Percentiles rank a stretch among this genome's conserved stretches.
Conservation (phyloP, 768 basidiomycete genomes). For the Amanita subjunquillea region DNA sequence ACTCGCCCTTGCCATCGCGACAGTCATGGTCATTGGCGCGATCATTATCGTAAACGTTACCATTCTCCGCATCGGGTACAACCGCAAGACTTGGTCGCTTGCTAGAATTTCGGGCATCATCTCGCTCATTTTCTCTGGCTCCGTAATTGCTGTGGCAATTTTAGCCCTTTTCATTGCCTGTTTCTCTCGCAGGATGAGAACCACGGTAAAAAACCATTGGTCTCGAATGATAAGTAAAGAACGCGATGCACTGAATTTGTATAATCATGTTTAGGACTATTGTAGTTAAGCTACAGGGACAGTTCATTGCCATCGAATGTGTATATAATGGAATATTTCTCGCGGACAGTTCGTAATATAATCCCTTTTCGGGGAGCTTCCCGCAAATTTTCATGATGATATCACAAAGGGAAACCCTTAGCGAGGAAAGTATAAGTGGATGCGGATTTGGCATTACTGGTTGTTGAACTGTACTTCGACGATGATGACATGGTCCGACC, state of each 20-base stretch:
- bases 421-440: no score
- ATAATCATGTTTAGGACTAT: neutral
- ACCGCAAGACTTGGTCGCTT: neutral
- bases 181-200: neutral
- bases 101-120: neutral
- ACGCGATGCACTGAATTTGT: neutral
- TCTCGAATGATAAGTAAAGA: neutral
- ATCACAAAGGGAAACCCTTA: no score
- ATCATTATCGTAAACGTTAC: conserved; percentile 13
- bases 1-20: conserved; percentile 8
- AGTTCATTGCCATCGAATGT: no score
- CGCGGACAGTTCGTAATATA: no score
- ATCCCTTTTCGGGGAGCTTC: no score
- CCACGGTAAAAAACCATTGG: neutral
- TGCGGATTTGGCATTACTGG: no score
- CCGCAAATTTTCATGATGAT: no score
- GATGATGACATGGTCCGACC: no score
- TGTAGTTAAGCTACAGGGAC: neutral
- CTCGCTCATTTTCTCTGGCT: neutral
- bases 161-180: neutral
- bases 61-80: conserved; percentile 9
- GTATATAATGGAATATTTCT: no score
- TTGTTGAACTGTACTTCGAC: no score
- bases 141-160: neutral
- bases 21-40: conserved; percentile 10